phyloP scores from a whole-genome alignment of 78 protist genomes.

The Diacronema lutheri region DNA sequence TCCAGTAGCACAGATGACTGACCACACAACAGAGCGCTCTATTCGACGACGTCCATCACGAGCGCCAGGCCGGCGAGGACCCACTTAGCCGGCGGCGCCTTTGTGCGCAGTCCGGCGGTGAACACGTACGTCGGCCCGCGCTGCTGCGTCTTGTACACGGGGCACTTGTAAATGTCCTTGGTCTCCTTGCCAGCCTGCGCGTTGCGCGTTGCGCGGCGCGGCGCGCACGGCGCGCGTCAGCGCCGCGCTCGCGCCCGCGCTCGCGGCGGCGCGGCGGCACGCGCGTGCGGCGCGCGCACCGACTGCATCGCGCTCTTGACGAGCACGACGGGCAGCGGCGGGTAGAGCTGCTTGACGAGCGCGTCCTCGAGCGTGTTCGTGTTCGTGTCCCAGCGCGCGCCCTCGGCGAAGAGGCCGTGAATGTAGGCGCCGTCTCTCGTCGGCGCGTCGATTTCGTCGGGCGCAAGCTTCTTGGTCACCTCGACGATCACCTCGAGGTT shows the following conservation, averaged over 20 bases:
- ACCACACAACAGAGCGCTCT: too few relatives aligned
- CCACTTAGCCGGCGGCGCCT: slow-evolving; percentile 57
- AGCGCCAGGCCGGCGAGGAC: slow-evolving; percentile 71
- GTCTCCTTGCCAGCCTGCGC: too few relatives aligned
- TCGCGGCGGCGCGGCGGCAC: neutral
- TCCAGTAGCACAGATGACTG: too few relatives aligned
- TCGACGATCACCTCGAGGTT: slow-evolving; percentile 53
- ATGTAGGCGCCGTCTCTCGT: slow-evolving; percentile 77
- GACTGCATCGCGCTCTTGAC: slow-evolving; percentile 17
- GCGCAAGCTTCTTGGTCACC: slow-evolving; percentile 53
- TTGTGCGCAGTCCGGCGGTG: slow-evolving; percentile 48
- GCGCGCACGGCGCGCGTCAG: slow-evolving; percentile 13
- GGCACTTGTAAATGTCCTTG: slow-evolving; percentile 61
- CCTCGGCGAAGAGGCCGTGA: slow-evolving; percentile 72
- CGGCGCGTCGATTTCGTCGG: slow-evolving; percentile 49
- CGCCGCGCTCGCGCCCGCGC: neutral
- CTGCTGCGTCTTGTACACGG: slow-evolving; percentile 63
- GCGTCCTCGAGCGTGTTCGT: slow-evolving; percentile 50
- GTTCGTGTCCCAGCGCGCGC: slow-evolving; percentile 75
- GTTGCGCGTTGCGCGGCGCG: slow-evolving; percentile 5
- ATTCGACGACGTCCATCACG: slow-evolving; percentile 55
- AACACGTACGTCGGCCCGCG: slow-evolving; percentile 75
- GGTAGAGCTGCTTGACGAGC: slow-evolving; percentile 52
- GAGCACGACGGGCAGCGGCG: slow-evolving; percentile 62
- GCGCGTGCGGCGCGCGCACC: neutral